Conservation (phyloP, 2,329 filamentous ascomycete genomes). For the Trichoderma oligosporum region DNA sequence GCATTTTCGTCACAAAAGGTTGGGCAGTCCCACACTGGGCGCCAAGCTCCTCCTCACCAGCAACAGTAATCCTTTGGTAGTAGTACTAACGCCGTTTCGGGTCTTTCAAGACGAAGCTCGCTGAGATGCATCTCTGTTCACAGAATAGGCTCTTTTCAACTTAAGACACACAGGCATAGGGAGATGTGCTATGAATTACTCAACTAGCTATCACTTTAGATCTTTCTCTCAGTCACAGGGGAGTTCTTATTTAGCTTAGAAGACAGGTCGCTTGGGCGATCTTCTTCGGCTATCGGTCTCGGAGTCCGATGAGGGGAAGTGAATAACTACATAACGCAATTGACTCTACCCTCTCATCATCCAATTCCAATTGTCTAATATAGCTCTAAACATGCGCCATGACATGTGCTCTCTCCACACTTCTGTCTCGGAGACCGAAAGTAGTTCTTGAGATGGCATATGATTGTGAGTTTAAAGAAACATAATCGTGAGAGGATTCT, state of each 20-base stretch:
- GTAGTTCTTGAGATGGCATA: not conserved
- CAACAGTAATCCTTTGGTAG: not conserved
- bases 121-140: not conserved
- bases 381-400: not conserved
- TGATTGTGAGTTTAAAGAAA: not conserved
- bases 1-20: not conserved
- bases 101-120: not conserved
- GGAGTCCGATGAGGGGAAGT: conserved; percentile 15
- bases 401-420: not conserved
- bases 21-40: not conserved
- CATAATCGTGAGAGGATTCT: not conserved
- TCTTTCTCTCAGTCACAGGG: not conserved
- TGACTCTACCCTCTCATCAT: not conserved
- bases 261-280: not conserved
- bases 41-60: not conserved
- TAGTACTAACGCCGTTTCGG: conserved; percentile 5
- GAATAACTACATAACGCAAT: conserved; percentile 4
- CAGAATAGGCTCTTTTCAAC: not conserved
- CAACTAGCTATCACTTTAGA: not conserved
- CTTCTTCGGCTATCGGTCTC: conserved; percentile 4
- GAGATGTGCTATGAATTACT: not conserved
- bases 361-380: not conserved
- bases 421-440: conserved; percentile 3
- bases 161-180: not conserved
- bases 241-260: not conserved